Evolutionary conservation across 139 green algal species (phyloP), one percentile per base, ranked within the genome.

Genomic region (Chlorella sp.): DNA sequence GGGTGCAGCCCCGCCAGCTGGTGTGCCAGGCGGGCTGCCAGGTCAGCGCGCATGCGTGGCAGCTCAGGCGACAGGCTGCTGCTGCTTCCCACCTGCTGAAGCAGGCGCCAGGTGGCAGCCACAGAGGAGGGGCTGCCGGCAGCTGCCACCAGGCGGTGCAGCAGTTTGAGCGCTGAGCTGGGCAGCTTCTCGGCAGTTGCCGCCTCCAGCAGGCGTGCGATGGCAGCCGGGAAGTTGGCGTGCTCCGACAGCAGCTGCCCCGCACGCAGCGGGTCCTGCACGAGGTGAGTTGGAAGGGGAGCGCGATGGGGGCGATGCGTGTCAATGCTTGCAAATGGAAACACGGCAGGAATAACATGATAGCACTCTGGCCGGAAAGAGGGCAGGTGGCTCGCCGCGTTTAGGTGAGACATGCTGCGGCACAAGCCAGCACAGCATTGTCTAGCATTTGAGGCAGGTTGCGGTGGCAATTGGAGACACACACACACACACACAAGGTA

Each of bases 1-100:
- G 86, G 71, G 48, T 89, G 42, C 75, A 89, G 86, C 14, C 86
- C 86, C 4, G 57, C 60, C 32, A 75, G 36, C 73, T 89, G 86
- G 42, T 37, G 48, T 9, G 42, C 81, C 40, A 42, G 36, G 18
- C 22, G 36, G 14, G 18, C 39, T 21, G 30, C 40, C 42, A 86
- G 81, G 36, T 68, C 37, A 19, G 57, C 40, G 21, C 81, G 60
- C 81, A 86, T 40, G 5, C 48, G 40, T n/a, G 30, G 40, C 28
- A 57, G 36, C 42, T 86, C 48, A 2, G 42, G 21, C 1, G 57
- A 4, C 81, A 40, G 22, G 37, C 48, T 36, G 81, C 81, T 28
- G 21, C 42, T 3, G 75, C 81, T 24, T 37, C 48, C 48, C 48
- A 76, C 37, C 81, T 77, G 81, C 11, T 81, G 68, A 28, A 69